Conservation (phyloP, 805 yeast species). For the Blastobotrys muscicola region DNA sequence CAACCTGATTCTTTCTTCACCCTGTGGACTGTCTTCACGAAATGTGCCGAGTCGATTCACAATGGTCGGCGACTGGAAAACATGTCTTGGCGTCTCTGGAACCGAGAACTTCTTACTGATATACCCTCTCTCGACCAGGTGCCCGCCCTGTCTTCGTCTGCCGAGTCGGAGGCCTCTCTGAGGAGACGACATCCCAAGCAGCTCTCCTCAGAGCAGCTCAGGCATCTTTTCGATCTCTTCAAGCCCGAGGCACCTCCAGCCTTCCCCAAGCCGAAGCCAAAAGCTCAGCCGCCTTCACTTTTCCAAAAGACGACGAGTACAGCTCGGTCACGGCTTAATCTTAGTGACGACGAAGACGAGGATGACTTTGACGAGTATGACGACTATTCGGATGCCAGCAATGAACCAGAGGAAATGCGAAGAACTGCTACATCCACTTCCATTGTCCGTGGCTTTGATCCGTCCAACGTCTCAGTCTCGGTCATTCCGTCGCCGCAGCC, state of each 20-base stretch:
- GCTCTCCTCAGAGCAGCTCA: constrained; percentile 19
- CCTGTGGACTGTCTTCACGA: constrained; percentile 29
- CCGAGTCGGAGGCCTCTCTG: constrained; percentile 1
- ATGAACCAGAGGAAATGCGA: background rate
- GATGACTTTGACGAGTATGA: constrained; percentile 6
- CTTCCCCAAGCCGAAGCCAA: background rate
- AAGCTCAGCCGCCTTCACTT: constrained; percentile 1
- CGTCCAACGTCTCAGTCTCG: constrained; percentile 28
- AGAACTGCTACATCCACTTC: constrained; percentile 25
- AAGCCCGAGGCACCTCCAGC: constrained; percentile 7
- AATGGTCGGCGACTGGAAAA: constrained; percentile 32
- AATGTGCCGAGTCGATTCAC: constrained; percentile 28
- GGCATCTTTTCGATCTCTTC: constrained; percentile 18
- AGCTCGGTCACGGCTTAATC: background rate
- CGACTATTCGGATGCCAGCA: constrained; percentile 1
- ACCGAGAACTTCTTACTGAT: constrained; percentile 17
- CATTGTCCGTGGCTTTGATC: constrained; percentile 31
- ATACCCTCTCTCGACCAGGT: constrained; percentile 6
- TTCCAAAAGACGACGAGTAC: background rate
- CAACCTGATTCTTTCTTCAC: constrained; percentile 20
- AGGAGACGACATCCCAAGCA: constrained; percentile 6
- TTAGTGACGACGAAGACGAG: constrained; percentile 4
- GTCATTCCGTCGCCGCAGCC: constrained; percentile 7
- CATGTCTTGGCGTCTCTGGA: constrained; percentile 32
- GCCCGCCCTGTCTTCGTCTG: constrained; percentile 7